Conservation (phyloP, 1,284 basidiomycete genomes). For the Cryptococcus sp. region DNA sequence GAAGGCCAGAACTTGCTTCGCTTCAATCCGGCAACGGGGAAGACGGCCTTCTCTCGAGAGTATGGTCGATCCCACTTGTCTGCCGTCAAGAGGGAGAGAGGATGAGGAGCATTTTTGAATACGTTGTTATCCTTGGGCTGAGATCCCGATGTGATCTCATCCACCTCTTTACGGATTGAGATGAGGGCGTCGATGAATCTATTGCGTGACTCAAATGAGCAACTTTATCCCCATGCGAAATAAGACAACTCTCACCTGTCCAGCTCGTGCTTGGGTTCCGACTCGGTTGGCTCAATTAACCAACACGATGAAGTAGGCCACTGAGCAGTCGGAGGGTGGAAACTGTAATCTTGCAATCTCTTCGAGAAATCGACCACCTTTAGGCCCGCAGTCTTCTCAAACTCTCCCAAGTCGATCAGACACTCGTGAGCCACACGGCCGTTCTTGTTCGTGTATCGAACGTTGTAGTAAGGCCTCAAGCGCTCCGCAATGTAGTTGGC, state of each 20-base stretch:
- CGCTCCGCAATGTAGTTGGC: conserved; percentile 97
- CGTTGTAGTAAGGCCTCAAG: conserved; percentile 78
- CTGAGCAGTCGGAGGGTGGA: conserved; percentile 51
- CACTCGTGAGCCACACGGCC: conserved; percentile 93
- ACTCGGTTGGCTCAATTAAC: conserved; percentile 92
- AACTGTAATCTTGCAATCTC: conserved; percentile 63
- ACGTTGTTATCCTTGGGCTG: conserved; percentile 86
- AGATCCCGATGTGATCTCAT: conserved; percentile 80
- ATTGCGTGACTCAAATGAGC: too few relatives aligned
- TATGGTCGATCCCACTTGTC: conserved; percentile 87
- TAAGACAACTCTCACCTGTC: conserved; percentile 72
- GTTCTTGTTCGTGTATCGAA: conserved; percentile 87
- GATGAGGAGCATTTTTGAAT: conserved; percentile 91
- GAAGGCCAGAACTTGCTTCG: conserved; percentile 94
- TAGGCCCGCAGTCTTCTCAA: conserved; percentile 81
- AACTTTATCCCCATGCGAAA: too few relatives aligned
- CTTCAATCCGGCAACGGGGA: conserved; percentile 73
- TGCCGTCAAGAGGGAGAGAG: conserved; percentile 72
- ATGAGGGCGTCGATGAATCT: conserved; percentile 98
- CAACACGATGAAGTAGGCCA: conserved; percentile 86
- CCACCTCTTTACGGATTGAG: conserved; percentile 85
- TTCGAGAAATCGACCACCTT: conserved; percentile 97
- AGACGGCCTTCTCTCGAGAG: conserved; percentile 78
- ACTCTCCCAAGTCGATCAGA: conserved; percentile 91
- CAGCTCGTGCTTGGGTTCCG: conserved; percentile 84